phyloP scores from a whole-genome alignment of 225 moss, liverwort and hornwort genomes.

The Bryoerythrophyllum caledonicum region DNA sequence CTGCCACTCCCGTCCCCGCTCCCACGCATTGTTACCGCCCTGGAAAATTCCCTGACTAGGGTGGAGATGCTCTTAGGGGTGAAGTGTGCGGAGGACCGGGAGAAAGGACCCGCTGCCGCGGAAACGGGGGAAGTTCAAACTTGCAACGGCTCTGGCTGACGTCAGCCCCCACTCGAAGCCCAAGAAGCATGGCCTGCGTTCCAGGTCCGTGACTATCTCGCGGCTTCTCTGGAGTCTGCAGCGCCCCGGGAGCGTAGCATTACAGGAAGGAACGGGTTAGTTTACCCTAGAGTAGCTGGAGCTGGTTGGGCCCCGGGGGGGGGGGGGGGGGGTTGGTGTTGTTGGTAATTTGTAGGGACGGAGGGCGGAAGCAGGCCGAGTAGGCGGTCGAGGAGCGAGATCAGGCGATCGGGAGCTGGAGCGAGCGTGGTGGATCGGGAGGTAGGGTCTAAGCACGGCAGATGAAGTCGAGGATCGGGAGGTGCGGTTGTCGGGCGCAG shows the following conservation, averaged over 20 bases:
- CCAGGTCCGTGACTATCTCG: neutral
- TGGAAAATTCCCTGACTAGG: too few species aligned
- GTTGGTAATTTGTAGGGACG: neutral
- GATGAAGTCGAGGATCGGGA: constrained; percentile 4
- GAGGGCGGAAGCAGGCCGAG: neutral
- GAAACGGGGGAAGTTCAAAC: constrained; percentile 35
- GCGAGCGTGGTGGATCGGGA: neutral
- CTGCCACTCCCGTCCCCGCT: too few species aligned
- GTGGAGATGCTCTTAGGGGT: too few species aligned
- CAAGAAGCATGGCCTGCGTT: neutral
- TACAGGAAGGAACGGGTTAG: neutral
- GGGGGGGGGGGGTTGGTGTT: neutral
- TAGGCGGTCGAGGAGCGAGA: neutral
- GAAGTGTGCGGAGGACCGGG: neutral
- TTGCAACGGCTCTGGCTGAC: constrained; percentile 44
- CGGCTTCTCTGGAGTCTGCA: neutral
- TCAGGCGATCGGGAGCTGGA: neutral
- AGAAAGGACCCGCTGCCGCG: constrained; percentile 3
- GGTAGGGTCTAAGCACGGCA: too few species aligned
- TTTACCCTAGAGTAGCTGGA: neutral
- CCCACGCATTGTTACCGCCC: too few species aligned
- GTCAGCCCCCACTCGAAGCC: constrained; percentile 8
- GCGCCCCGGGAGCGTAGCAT: neutral
- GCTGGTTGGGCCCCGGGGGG: neutral
- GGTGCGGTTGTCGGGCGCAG: constrained; percentile 22